Evolutionary conservation across 2,329 filamentous ascomycete genomes (phyloP).

Genomic region (Chaetomium sp.): DNA sequence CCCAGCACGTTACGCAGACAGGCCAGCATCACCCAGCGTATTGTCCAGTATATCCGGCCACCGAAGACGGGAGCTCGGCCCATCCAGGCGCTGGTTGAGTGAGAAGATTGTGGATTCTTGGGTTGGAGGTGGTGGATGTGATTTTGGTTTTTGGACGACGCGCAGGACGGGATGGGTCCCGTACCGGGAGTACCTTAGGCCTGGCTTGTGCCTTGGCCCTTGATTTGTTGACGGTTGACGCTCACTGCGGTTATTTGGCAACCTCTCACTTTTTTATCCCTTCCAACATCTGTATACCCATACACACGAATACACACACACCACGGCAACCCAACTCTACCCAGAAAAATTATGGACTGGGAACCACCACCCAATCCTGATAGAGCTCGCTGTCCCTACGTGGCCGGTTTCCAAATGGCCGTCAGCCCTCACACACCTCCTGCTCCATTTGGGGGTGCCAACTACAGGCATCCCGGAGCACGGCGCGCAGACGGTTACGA

Average conservation of each 20-base stretch:
- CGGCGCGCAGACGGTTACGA: too few relatives aligned
- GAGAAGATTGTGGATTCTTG: background rate
- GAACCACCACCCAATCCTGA: too few relatives aligned
- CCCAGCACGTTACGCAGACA: conserved; percentile 32
- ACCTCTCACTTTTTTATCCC: too few relatives aligned
- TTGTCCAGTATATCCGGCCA: conserved; percentile 50
- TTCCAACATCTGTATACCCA: too few relatives aligned
- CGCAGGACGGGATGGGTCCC: background rate
- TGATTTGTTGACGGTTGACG: background rate
- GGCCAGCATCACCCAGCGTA: conserved; percentile 46
- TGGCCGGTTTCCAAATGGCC: too few relatives aligned
- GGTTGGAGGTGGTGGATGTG: background rate
- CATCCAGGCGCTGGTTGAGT: conserved; percentile 20
- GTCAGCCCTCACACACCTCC: background rate
- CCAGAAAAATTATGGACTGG: too few relatives aligned
- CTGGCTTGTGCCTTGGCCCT: background rate
- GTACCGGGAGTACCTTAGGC: background rate
- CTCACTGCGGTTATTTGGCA: too few relatives aligned
- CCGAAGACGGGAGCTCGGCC: conserved; percentile 8
- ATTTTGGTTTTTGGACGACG: background rate
- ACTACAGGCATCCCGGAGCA: too few relatives aligned
- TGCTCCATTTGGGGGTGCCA: background rate
- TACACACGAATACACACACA: too few relatives aligned
- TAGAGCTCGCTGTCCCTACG: too few relatives aligned
- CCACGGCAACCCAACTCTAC: too few relatives aligned